Conservation (phyloP, 2,329 filamentous ascomycete genomes). For the Aaosphaeria pasadenensis region DNA sequence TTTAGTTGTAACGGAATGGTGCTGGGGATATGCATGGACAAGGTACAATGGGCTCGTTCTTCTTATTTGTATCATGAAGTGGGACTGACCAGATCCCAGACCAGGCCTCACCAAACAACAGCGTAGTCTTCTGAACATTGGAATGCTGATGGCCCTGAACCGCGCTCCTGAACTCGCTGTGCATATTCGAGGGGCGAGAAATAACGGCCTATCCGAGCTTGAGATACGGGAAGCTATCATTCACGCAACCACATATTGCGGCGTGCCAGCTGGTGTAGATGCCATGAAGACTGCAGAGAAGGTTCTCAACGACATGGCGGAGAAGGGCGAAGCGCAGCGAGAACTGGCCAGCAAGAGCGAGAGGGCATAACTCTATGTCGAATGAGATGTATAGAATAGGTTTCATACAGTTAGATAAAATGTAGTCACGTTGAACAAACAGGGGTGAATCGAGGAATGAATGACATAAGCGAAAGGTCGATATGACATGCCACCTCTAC, state of each 20-base stretch:
- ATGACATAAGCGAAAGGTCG: too few species aligned
- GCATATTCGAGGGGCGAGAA: conserved; percentile 61
- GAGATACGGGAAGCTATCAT: conserved; percentile 61
- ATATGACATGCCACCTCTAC: too few species aligned
- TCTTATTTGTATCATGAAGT: too few species aligned
- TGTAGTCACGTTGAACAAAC: too few species aligned
- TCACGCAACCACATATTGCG: conserved; percentile 52
- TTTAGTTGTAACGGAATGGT: conserved; percentile 57
- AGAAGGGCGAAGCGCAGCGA: conserved; percentile 40
- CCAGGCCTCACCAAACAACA: conserved; percentile 61
- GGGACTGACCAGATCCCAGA: too few species aligned
- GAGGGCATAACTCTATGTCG: conserved; percentile 13
- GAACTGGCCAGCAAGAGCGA: conserved; percentile 30
- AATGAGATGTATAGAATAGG: too few species aligned
- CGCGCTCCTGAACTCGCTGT: conserved; percentile 57
- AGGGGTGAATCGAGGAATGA: too few species aligned
- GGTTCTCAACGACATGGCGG: conserved; percentile 51
- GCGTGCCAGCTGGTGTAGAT: conserved; percentile 54
- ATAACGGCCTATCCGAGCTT: conserved; percentile 59
- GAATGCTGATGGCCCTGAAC: conserved; percentile 63
- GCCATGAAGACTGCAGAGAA: conserved; percentile 53
- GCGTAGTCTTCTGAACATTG: conserved; percentile 61
- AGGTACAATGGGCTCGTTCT: conserved; percentile 24
- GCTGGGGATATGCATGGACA: conserved; percentile 64
- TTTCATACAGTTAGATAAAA: too few species aligned